phyloP scores from a whole-genome alignment of 768 basidiomycete genomes.

The Leccinum fibrillosum region DNA sequence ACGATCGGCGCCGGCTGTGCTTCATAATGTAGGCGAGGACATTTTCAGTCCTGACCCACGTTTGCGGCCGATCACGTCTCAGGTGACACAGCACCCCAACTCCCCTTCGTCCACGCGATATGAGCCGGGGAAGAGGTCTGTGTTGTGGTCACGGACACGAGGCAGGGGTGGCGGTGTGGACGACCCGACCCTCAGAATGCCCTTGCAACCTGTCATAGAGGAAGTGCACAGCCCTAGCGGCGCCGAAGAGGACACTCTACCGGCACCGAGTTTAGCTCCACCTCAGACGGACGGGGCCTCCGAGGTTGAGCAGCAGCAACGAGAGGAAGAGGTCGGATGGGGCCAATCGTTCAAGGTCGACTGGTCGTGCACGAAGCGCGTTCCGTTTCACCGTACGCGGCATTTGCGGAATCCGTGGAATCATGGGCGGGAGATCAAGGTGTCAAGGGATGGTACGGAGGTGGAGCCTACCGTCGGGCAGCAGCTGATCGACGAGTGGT shows the following conservation, averaged over 20 bases:
- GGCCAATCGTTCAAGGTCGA: conserved; percentile 79
- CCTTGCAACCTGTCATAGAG: conserved; percentile 24
- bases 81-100: neutral
- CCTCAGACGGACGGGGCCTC: neutral
- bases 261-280: neutral
- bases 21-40: conserved; percentile 36
- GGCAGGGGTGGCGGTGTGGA: conserved; percentile 14
- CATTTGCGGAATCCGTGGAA: conserved; percentile 94
- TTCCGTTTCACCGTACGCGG: conserved; percentile 75
- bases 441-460: conserved; percentile 89
- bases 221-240: conserved; percentile 6
- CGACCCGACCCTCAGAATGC: conserved; percentile 7
- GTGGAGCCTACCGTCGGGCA: conserved; percentile 77
- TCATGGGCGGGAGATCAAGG: conserved; percentile 74
- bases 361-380: conserved; percentile 69
- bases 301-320: neutral
- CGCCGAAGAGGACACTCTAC: conserved; percentile 17
- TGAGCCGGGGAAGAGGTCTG: conserved; percentile 40
- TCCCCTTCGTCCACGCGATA: conserved; percentile 24
- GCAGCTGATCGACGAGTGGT: conserved; percentile 69
- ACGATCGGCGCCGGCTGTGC: conserved; percentile 52
- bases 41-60: conserved; percentile 29
- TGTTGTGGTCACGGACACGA: conserved; percentile 30
- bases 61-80: conserved; percentile 9
- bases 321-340: conserved; percentile 43